Evolutionary conservation across 305 asterid genomes (phyloP), one percentile per base, ranked within the genome.

Genomic region (Solanum hybrid): DNA sequence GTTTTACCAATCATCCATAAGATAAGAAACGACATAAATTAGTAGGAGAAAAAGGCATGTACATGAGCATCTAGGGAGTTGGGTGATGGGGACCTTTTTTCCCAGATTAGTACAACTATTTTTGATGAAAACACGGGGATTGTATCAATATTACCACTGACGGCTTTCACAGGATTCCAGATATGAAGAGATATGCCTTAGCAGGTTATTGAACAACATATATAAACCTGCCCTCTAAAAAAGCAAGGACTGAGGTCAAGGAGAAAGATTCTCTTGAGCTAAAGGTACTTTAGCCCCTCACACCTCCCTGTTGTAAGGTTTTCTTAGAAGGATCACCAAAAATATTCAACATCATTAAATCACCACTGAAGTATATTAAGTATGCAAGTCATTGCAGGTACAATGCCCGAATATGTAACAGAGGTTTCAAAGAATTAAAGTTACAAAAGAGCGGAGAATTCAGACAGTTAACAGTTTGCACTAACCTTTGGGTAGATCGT

Each of bases 401-500:
- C 69, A 24, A 82, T 82, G 26, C 13, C 71, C 37, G 10, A 26
- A 40, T 40, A 40, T 26, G 29, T 46, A 46, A 20, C 71, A 84
- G 18, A 84, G 74, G 12, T 46, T 46, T 84, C 29, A 46, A 83
- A 84, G 29, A 83, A 46, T 11, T 46, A 31, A 84, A 84, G 42
- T 20, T 84, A 84, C 76, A 20, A 84, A 31, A 31, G 46, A 18
- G 88, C 42, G n/a, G 76, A 84, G 40, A 73, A 84, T 31, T 51
- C 88, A 51, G 2, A 39, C 35, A 4, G 35, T 81, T 24, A 79
- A 20, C 33, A 11, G 71, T 31, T 31, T 51, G 28, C 77, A 85
- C 85, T 92, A 51, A 96, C 99, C 99, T 93, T 94, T 92, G 87
- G 95, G 95, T n/a, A 88, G 90, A 87, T 96, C 95, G 81, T 92